Evolutionary conservation across 2,329 filamentous ascomycete species (phyloP), one percentile per base, ranked within the genome.

Genomic region (Botrytis pseudocinerea): DNA sequence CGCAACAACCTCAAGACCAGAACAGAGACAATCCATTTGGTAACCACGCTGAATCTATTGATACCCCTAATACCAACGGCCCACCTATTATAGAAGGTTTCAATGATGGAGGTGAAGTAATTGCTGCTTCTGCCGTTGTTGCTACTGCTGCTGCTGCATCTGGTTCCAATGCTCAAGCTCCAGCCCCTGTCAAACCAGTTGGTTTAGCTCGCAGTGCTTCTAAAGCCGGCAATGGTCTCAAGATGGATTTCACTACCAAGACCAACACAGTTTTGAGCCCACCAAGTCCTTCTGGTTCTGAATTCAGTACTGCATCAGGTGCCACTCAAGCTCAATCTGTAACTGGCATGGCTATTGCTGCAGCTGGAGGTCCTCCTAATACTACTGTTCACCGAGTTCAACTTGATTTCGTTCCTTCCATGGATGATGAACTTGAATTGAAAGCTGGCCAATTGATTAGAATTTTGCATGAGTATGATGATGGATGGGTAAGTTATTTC

Each of bases 381-480:
- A 85, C 88, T 73, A 82, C 93, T 76, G 95, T 98, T 72, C 92
- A 98, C 82, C 93, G 96, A 76, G 93, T 98, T 48, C 93, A 98
- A 82, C 89, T 98, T 77, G 95, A 98, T 82, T 99, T 98, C 83
- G 92, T 90, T 82, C 95, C 96, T 40, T 95, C 93, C 5, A 91
- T 98, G 87, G 92, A 94, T 9, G 96, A 99, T 80, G 96, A 99
- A 83, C 86, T 99, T 80, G 92, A 90, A 75, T 87, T 99, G 62
- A 88, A 86, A 75, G 89, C 91, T 73, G 96, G 96, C 70, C 91
- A 97, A 75, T 86, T 99, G 66, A 93, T 98, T 69, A 89, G 95
- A 76, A 85, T 99, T 76, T 86, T 98, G 70, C 95, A 98, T 80
- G 95, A 97, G 83, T 99, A 98, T 79, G 96, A 99, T 81, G 96